These are phyloP conservation scores for Orbilia ellipsospora DNA, from an alignment of 2,329 filamentous ascomycete genomes.

Conservation along the genomic window DNA sequence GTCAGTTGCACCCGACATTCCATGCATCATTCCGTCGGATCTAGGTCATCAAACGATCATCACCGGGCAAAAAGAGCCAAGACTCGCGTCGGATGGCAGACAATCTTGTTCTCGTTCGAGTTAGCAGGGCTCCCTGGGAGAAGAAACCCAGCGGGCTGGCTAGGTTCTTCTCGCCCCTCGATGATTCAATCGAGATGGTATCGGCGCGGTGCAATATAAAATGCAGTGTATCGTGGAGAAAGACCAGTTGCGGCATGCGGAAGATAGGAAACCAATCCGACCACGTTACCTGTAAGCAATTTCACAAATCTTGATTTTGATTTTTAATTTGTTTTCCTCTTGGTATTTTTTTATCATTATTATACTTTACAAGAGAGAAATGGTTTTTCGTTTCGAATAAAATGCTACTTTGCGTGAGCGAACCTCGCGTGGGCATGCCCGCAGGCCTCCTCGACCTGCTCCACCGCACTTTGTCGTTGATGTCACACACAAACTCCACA, in stretches of 20 bases:
- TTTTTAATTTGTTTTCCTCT: neutral
- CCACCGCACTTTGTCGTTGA: neutral
- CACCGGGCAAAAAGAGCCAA: conserved; percentile 29
- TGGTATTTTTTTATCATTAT: neutral
- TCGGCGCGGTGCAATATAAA: neutral
- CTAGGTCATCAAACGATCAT: conserved; percentile 33
- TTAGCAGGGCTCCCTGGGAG: neutral
- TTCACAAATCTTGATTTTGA: too few relatives aligned
- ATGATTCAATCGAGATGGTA: too few relatives aligned
- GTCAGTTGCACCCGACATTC: conserved; percentile 50
- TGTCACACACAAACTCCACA: conserved; percentile 21
- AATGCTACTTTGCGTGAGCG: conserved; percentile 10
- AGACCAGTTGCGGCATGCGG: too few relatives aligned
- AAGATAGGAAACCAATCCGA: too few relatives aligned
- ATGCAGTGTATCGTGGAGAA: neutral
- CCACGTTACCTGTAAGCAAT: too few relatives aligned
- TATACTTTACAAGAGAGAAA: neutral
- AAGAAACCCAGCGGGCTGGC: too few relatives aligned
- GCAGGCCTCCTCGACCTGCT: conserved; percentile 36
- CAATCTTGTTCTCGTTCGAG: neutral
- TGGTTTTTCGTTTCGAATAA: conserved; percentile 28
- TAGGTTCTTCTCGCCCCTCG: too few relatives aligned
- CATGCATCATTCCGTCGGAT: conserved; percentile 51
- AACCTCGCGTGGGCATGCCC: conserved; percentile 41
- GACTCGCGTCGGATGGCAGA: conserved; percentile 36